Conservation (phyloP, 768 basidiomycete genomes). For the Boletus reticulatus region DNA sequence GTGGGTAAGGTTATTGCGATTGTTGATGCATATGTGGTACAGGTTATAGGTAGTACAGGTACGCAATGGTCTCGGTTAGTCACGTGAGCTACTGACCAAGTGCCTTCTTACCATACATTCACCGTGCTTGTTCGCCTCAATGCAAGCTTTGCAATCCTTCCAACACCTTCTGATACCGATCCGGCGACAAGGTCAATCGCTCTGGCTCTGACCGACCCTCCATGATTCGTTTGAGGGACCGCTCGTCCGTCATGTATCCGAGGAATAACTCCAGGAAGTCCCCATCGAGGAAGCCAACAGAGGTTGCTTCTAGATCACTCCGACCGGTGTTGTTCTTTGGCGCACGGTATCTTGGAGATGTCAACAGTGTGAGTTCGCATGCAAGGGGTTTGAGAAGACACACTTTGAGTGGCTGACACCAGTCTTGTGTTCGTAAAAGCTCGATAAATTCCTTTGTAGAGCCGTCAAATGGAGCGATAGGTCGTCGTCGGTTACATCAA, state of each 20-base stretch:
- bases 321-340: constrained; percentile 57
- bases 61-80: too few relatives aligned
- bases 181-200: constrained; percentile 43
- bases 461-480: constrained; percentile 57
- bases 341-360: constrained; percentile 56
- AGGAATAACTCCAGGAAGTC: constrained; percentile 77
- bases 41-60: too few relatives aligned
- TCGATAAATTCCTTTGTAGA: constrained; percentile 73
- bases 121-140: background rate
- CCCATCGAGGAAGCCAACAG: constrained; percentile 85
- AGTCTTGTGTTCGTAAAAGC: constrained; percentile 49
- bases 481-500: constrained; percentile 54
- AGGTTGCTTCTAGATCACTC: constrained; percentile 53
- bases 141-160: background rate
- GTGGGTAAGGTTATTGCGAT: background rate
- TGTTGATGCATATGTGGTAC: too few relatives aligned
- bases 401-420: constrained; percentile 63
- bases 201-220: constrained; percentile 60
- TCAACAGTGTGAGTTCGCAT: background rate
- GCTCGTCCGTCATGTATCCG: constrained; percentile 36
- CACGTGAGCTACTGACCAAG: too few relatives aligned
- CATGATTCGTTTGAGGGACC: constrained; percentile 50
- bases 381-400: constrained; percentile 10
- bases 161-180: constrained; percentile 30
- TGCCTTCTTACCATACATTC: too few relatives aligned